Evolutionary conservation across 495 filamentous ascomycete genomes (phyloP), one percentile per base, ranked within the genome.

Genomic region (Penicillium ucsense): DNA sequence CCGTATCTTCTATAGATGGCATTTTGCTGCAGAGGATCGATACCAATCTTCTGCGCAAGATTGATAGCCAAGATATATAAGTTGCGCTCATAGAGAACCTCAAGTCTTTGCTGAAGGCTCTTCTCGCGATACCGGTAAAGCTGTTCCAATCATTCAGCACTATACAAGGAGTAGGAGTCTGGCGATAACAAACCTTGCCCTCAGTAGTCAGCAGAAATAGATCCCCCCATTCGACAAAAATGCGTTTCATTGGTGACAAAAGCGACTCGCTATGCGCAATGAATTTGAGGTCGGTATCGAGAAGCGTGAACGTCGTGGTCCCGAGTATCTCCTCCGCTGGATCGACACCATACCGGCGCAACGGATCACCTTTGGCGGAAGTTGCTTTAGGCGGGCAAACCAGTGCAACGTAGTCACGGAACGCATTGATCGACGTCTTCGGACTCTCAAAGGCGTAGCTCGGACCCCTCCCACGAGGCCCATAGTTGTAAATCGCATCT

Each of bases 401-500:
- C 7, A 97, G 67, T 8, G 83, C 85, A 37, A 96, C 78, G 59
- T 96, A 97, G 51, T 95, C 88, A 37, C 82, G 82, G 64, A 85
- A 94, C 7, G 86, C 78, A 29, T 76, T 76, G 41, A 96, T 80
- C 42, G 89, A 75, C 59, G 82, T 87, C 68, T 97, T 98, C 2
- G 83, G 80, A 6, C 87, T 86, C 59, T 98, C 92, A 56, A 89
- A 96, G 3, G 88, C 86, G 67, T 84, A 91, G 49, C 84, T 89
- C 12, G 86, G 82, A 0, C 89, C 88, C 39, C 89, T 78, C 4
- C 92, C 94, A 50, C 90, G 86, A 0, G 83, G 66, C 0, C 86
- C 87, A 64, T 97, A 98, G 43, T 84, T 88, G 67, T 95, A 95
- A 47, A 98, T 82, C 3, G 91, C 92, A 77, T 98, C 92, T 52